These are phyloP conservation scores for Apostasia ramifera DNA, from an alignment of 106 monocot genomes.

Conservation along the genomic window DNA sequence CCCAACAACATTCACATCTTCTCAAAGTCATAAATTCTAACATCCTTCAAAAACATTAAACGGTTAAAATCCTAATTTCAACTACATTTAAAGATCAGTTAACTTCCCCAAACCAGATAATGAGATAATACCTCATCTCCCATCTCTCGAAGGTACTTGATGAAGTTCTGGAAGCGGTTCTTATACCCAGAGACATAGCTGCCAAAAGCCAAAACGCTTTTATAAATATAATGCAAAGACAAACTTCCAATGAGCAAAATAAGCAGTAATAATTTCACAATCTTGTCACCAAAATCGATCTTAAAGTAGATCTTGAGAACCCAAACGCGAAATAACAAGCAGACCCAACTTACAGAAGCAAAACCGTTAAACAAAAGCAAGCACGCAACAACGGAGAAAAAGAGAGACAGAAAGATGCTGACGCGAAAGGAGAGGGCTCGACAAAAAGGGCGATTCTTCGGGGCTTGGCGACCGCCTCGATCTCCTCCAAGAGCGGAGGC, in stretches of 20 bases:
- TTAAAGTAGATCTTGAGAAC: background rate
- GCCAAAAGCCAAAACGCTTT: slow-evolving; percentile 5
- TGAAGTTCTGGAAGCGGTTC: slow-evolving; percentile 97
- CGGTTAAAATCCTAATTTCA: too few relatives aligned
- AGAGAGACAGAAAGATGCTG: slow-evolving; percentile 2
- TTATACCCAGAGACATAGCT: slow-evolving; percentile 99
- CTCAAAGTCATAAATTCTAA: too few relatives aligned
- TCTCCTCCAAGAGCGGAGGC: slow-evolving; percentile 2
- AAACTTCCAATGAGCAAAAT: background rate
- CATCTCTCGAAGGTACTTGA: slow-evolving; percentile 83
- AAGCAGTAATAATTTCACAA: background rate
- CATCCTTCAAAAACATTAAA: too few relatives aligned
- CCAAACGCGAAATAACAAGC: too few relatives aligned
- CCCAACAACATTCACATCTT: too few relatives aligned
- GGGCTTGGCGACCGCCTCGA: slow-evolving; percentile 25
- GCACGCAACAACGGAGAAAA: too few relatives aligned
- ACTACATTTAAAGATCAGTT: too few relatives aligned
- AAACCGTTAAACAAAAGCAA: background rate
- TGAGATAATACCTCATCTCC: slow-evolving; percentile 72
- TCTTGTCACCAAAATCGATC: background rate
- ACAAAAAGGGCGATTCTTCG: slow-evolving; percentile 74
- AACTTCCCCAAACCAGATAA: too few relatives aligned
- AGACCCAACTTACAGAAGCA: background rate
- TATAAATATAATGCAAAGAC: too few relatives aligned
- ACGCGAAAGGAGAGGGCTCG: slow-evolving; percentile 78